Base-by-base conservation (phyloP, 1,284 basidiomycete genomes). In the Sparassis latifolia region DNA sequence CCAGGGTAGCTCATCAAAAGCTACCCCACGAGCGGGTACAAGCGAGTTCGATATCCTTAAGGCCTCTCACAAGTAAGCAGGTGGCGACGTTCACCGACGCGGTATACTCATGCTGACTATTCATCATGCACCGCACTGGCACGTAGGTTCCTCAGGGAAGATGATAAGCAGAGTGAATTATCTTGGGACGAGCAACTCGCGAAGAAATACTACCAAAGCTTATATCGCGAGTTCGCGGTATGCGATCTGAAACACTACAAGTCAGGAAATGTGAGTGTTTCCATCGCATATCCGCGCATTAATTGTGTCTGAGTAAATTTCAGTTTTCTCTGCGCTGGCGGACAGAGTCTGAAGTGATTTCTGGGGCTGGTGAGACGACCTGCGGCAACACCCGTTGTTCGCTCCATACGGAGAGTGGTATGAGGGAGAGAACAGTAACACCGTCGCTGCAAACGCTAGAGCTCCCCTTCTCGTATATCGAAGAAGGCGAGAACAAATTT, bases 221-320 rank as follows among this genome's bases (percentile, higher is more conserved):
- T 97, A 4, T 96, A 92, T 65, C 86, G 90, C 54, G 93, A 97
- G 68, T 96, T 86, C 63, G 92, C 92, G 0, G 74, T 97, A 43
- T 92, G 93, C 63, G 91, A 97, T 69, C 71, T 97, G 55, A 96
- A 96, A 69, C 93, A 96, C 65, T 96, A 89, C 76, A 95, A 93
- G 70, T 85, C 87, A 0, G 89, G 91, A n/a, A 86, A 87, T 53
- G 89, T 92, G 44, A 46, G 74, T 58, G 10, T 3, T 33, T 37
- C 20, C 20, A 1, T 20, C 20, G 20, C 20, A 20, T 20, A 20
- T 44, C 4, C 32, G 40, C 32, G 2, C 33, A 33, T 4, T 10
- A 40, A 10, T 44, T 29, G 30, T 38, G 35, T 39, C 41, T 5
- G 27, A 28, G n/a, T 6, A 1, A 3, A 29, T 37, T 29, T 35